Base-by-base conservation (phyloP, 2,329 filamentous ascomycete species). In the Colletotrichum sublineola region DNA sequence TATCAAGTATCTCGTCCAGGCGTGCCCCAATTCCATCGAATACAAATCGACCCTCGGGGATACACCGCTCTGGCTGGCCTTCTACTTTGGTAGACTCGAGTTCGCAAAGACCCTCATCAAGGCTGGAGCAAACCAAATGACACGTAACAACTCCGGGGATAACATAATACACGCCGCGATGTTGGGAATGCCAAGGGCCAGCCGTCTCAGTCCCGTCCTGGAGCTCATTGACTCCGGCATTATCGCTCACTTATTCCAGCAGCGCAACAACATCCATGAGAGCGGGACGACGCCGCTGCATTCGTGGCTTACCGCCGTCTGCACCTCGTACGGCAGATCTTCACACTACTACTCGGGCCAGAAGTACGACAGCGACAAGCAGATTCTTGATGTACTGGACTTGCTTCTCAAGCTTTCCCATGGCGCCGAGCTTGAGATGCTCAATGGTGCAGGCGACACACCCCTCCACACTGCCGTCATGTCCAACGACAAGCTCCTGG, bases 51-150 rank as follows among this genome's bases (percentile, higher is more conserved):
- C 84, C 1, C 77, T 83, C 9, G 89, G 89, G 0, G 83, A 87
- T 63, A 95, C 93, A 0, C 93, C 94, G 1, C 84, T 97, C 1
- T 86, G 91, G 68, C 79, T 94, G 12, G 93, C 94, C 1, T 92
- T 91, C 73, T 81, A 84, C 2, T 81, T 89, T 3, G 86, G 88
- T 14, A 86, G 87, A 29, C 76, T 86, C 20, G 82, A 89, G 1
- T 86, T 88, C 29, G 87, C 88, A 20, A 88, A 89, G 76, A 83
- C 89, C 0, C 85, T 97, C 46, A 85, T 96, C 63, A 83, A 86
- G 1, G 89, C 88, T 36, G 93, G 92, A 3, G 93, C 93, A 2
- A 90, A 96, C 77, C 91, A 94, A 77, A 88, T 89, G 1, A 83
- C 83, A 44, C 90, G 90, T 33, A 91, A 94, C 77, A 82, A 81